Percentiles rank a stretch among this genome's conserved stretches.
Conservation (phyloP, 1,284 basidiomycete genomes). For the Microbotryomycetes sp. region DNA sequence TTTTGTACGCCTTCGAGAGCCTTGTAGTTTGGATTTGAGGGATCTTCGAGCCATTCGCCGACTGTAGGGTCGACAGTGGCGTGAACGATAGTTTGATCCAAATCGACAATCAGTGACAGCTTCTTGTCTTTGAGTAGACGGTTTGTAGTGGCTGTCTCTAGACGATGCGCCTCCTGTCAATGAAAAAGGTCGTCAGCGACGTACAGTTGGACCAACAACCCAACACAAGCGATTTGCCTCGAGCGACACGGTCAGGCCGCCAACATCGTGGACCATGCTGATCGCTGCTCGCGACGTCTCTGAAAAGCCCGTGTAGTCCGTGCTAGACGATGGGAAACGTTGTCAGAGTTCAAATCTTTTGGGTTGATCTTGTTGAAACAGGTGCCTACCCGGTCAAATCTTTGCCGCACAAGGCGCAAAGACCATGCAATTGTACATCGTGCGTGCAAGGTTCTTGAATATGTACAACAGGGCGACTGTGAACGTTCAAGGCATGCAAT, state of each 20-base stretch:
- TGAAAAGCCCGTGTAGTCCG: constrained; percentile 77
- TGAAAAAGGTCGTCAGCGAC: not conserved
- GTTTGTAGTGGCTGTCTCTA: constrained; percentile 73
- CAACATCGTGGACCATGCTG: constrained; percentile 66
- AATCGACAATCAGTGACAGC: constrained; percentile 91
- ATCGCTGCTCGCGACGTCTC: constrained; percentile 72
- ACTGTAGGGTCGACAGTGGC: constrained; percentile 98
- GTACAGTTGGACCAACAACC: not conserved
- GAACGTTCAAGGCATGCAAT: not conserved
- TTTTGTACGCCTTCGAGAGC: constrained; percentile 76
- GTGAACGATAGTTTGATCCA: constrained; percentile 98
- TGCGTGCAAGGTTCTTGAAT: constrained; percentile 86
- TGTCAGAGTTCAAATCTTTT: not conserved
- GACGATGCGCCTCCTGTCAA: constrained; percentile 74
- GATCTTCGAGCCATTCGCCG: constrained; percentile 78
- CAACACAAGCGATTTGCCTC: constrained; percentile 13
- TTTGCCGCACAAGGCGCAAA: constrained; percentile 89
- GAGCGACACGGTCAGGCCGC: constrained; percentile 46
- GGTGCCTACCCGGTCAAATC: constrained; percentile 76
- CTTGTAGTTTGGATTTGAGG: constrained; percentile 79
- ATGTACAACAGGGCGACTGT: constrained; percentile 53
- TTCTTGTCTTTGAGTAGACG: constrained; percentile 69
- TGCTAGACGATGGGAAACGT: constrained; percentile 47
- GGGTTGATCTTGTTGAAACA: not conserved
- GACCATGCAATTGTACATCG: constrained; percentile 80